Conservation (phyloP, 805 yeast species). For the Barnettozyma sp. region DNA sequence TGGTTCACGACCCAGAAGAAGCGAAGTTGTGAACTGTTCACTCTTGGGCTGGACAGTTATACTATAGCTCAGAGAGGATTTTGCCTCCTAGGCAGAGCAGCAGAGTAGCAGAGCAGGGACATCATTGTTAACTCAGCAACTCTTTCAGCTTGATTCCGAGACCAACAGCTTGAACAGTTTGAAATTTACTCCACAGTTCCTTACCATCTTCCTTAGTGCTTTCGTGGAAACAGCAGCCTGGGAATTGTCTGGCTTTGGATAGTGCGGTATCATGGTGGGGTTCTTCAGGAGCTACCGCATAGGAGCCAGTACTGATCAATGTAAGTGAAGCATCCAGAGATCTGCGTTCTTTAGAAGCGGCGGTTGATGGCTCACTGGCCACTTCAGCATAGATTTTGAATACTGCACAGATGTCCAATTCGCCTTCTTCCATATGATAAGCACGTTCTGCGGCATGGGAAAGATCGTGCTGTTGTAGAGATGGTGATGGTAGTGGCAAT, state of each 20-base stretch:
- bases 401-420: background rate
- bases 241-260: background rate
- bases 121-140: constrained; percentile 4
- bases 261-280: background rate
- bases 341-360: background rate
- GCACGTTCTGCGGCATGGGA: no score
- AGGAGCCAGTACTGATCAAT: background rate
- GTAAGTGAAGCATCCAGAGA: background rate
- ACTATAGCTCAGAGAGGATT: no score
- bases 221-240: constrained; percentile 9
- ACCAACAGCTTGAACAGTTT: constrained; percentile 10
- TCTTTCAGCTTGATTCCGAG: constrained; percentile 10
- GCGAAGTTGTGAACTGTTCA: no score
- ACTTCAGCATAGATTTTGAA: background rate
- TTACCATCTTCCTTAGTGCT: background rate
- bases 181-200: constrained; percentile 1
- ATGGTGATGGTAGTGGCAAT: no score
- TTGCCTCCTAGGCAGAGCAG: no score
- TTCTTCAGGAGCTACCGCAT: background rate
- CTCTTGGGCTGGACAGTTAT: no score
- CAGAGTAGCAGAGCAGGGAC: no score
- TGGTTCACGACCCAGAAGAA: no score
- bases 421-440: background rate
- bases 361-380: background rate
- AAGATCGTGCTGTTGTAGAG: no score